Conservation (phyloP, 768 basidiomycete species). For the Saitozyma sp. region DNA sequence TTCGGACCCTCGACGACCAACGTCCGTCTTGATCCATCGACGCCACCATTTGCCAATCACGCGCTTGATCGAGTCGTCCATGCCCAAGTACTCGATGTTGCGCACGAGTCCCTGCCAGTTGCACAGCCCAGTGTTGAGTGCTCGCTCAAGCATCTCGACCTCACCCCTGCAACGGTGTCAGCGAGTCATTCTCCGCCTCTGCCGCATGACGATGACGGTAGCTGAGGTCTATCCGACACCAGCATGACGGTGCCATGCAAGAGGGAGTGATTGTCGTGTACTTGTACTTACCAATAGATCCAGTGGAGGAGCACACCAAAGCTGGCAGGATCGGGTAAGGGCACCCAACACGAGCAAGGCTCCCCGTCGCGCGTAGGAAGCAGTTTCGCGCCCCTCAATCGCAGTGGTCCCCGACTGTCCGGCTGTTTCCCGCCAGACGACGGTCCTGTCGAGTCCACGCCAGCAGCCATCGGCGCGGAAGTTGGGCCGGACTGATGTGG, state of each 20-base stretch:
- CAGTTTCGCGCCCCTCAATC: conserved; percentile 24
- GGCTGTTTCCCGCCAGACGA: no score
- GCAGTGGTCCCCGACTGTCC: no score
- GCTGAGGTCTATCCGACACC: not conserved
- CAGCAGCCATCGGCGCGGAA: no score
- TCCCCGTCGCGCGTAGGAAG: conserved; percentile 29
- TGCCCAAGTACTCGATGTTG: conserved; percentile 84
- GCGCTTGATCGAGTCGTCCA: conserved; percentile 71
- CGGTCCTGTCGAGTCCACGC: no score
- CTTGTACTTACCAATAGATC: conserved; percentile 46
- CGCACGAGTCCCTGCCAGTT: conserved; percentile 84
- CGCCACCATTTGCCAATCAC: conserved; percentile 76
- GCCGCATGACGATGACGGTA: no score
- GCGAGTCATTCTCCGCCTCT: not conserved
- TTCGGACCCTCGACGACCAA: conserved; percentile 13
- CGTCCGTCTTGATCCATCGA: conserved; percentile 57
- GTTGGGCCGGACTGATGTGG: not conserved
- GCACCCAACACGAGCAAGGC: conserved; percentile 37
- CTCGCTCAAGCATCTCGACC: conserved; percentile 65
- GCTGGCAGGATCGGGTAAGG: conserved; percentile 46
- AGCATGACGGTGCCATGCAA: not conserved
- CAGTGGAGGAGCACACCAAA: conserved; percentile 47
- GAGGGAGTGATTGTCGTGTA: not conserved
- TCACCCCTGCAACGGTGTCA: conserved; percentile 78
- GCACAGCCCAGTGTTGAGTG: conserved; percentile 65